These are phyloP conservation scores for Auricularia sp. DNA, from an alignment of 768 basidiomycete species.

Conservation along the genomic window DNA sequence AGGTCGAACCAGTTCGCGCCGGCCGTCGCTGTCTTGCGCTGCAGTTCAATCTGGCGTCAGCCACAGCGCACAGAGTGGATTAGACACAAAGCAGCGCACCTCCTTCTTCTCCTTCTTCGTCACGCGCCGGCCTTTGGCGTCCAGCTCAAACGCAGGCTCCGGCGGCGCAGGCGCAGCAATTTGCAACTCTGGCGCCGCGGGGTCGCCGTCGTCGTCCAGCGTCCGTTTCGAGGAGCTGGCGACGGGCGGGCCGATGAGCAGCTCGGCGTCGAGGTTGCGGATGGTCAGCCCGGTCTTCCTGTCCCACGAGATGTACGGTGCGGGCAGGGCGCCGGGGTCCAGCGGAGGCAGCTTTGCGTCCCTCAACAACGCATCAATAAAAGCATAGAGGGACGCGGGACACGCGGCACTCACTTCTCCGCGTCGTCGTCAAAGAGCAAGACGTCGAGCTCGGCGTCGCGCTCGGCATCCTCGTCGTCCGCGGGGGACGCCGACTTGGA, in stretches of 20 bases:
- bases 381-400: background rate
- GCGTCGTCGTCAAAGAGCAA: background rate
- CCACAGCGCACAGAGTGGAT: background rate
- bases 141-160: background rate
- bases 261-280: background rate
- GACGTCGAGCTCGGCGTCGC: background rate
- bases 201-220: slow-evolving; percentile 57
- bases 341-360: background rate
- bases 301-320: background rate
- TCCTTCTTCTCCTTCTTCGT: slow-evolving; percentile 5
- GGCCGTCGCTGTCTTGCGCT: slow-evolving; percentile 65
- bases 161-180: background rate
- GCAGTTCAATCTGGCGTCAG: background rate
- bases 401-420: background rate
- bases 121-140: background rate
- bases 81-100: background rate
- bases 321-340: background rate
- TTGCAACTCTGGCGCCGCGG: slow-evolving; percentile 16
- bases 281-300: background rate
- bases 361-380: background rate
- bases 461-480: background rate
- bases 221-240: slow-evolving; percentile 47
- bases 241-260: background rate
- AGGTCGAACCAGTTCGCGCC: slow-evolving; percentile 84
- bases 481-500: background rate